These are phyloP conservation scores for Croton setiger DNA, from an alignment of 441 rosid genomes.

Conservation along the genomic window DNA sequence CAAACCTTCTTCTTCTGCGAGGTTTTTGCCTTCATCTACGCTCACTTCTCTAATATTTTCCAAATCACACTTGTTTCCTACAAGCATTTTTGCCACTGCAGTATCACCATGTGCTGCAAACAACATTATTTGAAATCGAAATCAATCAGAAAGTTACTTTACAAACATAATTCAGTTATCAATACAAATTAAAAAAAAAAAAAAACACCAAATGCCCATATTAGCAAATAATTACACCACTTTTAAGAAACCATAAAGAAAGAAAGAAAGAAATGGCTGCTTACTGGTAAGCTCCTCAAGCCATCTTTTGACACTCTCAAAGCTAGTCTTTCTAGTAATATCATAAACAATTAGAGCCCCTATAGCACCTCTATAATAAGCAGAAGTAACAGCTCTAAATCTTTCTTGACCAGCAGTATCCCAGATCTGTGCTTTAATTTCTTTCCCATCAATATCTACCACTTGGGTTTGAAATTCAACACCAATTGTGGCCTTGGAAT, in stretches of 20 bases:
- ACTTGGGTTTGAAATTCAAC: slow-evolving; percentile 60
- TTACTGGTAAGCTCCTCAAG: slow-evolving; percentile 54
- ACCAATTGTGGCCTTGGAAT: slow-evolving; percentile 58
- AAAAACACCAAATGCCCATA: background rate
- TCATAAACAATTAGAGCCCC: slow-evolving; percentile 65
- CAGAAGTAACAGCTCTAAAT: slow-evolving; percentile 74
- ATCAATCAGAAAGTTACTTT: background rate
- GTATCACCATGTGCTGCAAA: slow-evolving; percentile 80
- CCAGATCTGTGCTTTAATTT: slow-evolving; percentile 63
- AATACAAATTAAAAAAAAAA: background rate
- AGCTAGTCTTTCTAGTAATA: slow-evolving; percentile 42
- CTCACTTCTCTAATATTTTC: slow-evolving; percentile 73
- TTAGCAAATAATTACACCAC: background rate
- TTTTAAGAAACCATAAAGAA: background rate
- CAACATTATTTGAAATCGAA: slow-evolving; percentile 15
- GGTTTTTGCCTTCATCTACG: slow-evolving; percentile 65
- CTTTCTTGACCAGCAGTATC: slow-evolving; percentile 68
- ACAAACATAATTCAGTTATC: background rate
- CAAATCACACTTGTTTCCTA: slow-evolving; percentile 89
- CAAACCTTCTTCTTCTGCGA: slow-evolving; percentile 75
- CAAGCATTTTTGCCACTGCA: slow-evolving; percentile 72
- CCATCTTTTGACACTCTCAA: slow-evolving; percentile 57
- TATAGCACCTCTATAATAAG: slow-evolving; percentile 81
- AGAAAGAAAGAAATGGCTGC: background rate
- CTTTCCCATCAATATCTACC: slow-evolving; percentile 52